These are phyloP conservation scores for Wickerhamomyces chaumierensis DNA, from an alignment of 805 yeast genomes.

Conservation along the genomic window DNA sequence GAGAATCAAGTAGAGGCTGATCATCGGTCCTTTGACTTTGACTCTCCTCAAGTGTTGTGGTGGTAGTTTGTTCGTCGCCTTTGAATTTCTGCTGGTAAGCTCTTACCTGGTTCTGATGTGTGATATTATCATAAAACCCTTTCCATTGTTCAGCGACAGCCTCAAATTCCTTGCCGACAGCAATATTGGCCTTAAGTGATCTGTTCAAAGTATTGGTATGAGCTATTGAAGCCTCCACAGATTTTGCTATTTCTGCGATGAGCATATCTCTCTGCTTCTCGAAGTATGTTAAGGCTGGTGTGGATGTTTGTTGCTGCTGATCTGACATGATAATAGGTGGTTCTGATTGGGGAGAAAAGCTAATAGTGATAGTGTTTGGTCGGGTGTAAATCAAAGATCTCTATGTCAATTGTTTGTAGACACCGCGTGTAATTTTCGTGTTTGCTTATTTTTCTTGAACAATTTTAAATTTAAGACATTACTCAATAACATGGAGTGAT, in stretches of 20 bases:
- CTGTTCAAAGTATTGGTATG: conserved; percentile 57
- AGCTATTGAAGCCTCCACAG: conserved; percentile 55
- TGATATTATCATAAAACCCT: conserved; percentile 46
- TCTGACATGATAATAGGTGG: not conserved
- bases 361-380: too few species aligned
- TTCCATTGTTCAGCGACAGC: conserved; percentile 63
- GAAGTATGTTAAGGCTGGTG: conserved; percentile 25
- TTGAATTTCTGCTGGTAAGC: not conserved
- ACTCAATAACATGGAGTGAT: too few species aligned
- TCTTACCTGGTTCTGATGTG: conserved; percentile 19
- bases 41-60: not conserved
- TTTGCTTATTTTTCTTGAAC: too few species aligned
- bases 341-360: too few species aligned
- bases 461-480: too few species aligned
- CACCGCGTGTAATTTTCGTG: too few species aligned
- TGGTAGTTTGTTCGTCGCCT: not conserved
- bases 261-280: conserved; percentile 49
- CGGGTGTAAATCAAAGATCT: too few species aligned
- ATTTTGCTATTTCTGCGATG: conserved; percentile 43
- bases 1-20: too few species aligned
- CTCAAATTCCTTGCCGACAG: conserved; percentile 70
- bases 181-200: conserved; percentile 53
- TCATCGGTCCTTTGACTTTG: not conserved
- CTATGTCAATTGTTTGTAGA: too few species aligned
- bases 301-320: not conserved